Conservation (phyloP, 257 asterid species). For the Nicotiana obtusifolia region DNA sequence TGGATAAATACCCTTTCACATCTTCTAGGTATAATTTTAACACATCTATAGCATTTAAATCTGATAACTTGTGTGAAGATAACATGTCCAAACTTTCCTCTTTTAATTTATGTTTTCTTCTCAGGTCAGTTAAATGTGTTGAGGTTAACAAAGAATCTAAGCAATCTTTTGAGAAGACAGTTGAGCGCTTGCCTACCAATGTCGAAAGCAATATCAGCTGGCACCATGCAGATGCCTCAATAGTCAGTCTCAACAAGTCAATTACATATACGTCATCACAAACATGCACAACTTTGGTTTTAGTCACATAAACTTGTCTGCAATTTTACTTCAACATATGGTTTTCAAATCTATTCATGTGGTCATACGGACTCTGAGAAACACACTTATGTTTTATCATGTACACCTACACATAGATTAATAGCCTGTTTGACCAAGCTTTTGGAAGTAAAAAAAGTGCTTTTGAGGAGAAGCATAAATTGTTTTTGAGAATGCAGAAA, state of each 20-base stretch:
- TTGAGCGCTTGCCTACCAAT: conserved; percentile 59
- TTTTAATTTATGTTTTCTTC: neutral
- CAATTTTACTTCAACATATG: neutral
- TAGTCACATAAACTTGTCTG: neutral
- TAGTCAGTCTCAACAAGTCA: conserved; percentile 33
- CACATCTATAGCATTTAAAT: neutral
- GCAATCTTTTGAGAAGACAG: conserved; percentile 77
- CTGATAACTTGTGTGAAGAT: neutral
- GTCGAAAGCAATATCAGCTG: conserved; percentile 76
- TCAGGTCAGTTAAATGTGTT: conserved; percentile 90
- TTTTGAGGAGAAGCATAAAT: too few species aligned
- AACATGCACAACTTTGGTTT: neutral
- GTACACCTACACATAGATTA: neutral
- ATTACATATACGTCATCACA: neutral
- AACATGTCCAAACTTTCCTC: neutral
- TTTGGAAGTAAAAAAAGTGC: too few species aligned
- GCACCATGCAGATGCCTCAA: conserved; percentile 87
- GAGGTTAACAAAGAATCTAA: conserved; percentile 91
- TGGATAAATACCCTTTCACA: neutral
- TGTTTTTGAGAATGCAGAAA: too few species aligned
- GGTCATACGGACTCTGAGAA: neutral
- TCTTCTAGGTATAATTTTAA: conserved; percentile 1
- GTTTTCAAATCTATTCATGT: neutral
- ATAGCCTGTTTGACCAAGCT: too few species aligned
- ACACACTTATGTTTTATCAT: neutral